These are phyloP conservation scores for Cryptococcus maquisensis DNA, from an alignment of 1,284 basidiomycete species.

Conservation along the genomic window DNA sequence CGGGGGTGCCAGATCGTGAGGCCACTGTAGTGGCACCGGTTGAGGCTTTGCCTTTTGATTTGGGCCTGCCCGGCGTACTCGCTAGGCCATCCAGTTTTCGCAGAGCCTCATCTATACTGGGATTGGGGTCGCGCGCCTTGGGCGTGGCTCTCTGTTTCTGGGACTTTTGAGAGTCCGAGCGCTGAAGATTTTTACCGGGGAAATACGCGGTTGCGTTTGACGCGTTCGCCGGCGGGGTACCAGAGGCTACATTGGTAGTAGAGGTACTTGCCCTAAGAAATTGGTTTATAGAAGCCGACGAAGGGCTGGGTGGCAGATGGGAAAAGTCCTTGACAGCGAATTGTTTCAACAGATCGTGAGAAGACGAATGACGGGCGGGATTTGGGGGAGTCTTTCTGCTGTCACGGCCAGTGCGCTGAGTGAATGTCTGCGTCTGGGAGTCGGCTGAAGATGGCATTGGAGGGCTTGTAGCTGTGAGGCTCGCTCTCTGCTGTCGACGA, in stretches of 20 bases:
- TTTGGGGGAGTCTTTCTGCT: slow-evolving; percentile 36
- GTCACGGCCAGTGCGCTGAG: slow-evolving; percentile 13
- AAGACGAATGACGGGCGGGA: slow-evolving; percentile 20
- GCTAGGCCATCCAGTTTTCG: slow-evolving; percentile 88
- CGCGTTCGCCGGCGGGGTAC: slow-evolving; percentile 15
- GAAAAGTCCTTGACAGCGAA: slow-evolving; percentile 65
- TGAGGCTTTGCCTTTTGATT: slow-evolving; percentile 35
- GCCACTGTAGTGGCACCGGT: slow-evolving; percentile 50
- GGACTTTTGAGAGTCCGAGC: slow-evolving; percentile 18
- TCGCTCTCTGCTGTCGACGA: slow-evolving; percentile 25
- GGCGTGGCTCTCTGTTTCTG: slow-evolving; percentile 1
- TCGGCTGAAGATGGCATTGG: slow-evolving; percentile 31
- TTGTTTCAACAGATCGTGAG: slow-evolving; percentile 51
- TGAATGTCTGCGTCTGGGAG: slow-evolving; percentile 19
- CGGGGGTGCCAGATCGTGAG: slow-evolving; percentile 71
- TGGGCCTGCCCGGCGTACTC: slow-evolving; percentile 58
- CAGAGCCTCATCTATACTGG: slow-evolving; percentile 83
- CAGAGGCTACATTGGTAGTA: slow-evolving; percentile 37
- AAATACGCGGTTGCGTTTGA: slow-evolving; percentile 22
- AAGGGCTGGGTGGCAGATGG: slow-evolving; percentile 80
- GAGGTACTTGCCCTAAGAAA: slow-evolving; percentile 62
- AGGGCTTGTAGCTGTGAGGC: slow-evolving; percentile 7
- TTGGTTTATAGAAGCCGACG: slow-evolving; percentile 74
- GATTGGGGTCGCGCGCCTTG: slow-evolving; percentile 52
- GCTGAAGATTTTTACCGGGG: slow-evolving; percentile 53